phyloP scores from a whole-genome alignment of 2,329 filamentous ascomycete species.

The Colletotrichum musae region DNA sequence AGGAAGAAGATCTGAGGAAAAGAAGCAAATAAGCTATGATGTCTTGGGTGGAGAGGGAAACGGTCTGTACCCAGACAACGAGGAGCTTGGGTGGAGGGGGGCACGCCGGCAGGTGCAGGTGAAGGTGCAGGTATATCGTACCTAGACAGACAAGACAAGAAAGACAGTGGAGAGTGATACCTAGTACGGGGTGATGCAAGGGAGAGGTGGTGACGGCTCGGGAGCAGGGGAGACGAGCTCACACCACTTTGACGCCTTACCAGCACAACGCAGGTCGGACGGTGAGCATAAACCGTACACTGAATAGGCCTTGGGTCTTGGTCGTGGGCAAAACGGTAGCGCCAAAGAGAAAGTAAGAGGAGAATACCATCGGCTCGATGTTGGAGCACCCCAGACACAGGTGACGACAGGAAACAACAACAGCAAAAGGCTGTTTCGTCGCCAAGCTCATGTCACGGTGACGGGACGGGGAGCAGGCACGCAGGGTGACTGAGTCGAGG shows the following conservation, averaged over 20 bases:
- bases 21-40: constrained; percentile 1
- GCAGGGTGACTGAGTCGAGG: constrained; percentile 32
- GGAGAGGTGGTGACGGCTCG: constrained; percentile 22
- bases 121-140: too few species aligned
- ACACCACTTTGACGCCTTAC: neutral
- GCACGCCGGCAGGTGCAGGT: neutral
- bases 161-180: neutral
- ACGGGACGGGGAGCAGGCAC: constrained; percentile 19
- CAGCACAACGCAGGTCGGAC: neutral
- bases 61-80: constrained; percentile 10
- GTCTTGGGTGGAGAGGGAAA: constrained; percentile 9
- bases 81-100: neutral
- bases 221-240: neutral
- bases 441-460: constrained; percentile 35
- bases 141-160: too few species aligned
- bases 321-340: constrained; percentile 5
- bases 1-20: constrained; percentile 5
- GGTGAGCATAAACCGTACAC: neutral
- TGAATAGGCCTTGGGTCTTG: neutral
- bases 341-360: neutral
- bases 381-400: constrained; percentile 21
- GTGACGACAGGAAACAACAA: constrained; percentile 31
- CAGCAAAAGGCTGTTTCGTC: constrained; percentile 27
- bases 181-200: constrained; percentile 16
- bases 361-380: neutral